Evolutionary conservation across 2,329 filamentous ascomycete genomes (phyloP), one percentile per base, ranked within the genome.

Genomic region (Emergomyces pasteurianus): DNA sequence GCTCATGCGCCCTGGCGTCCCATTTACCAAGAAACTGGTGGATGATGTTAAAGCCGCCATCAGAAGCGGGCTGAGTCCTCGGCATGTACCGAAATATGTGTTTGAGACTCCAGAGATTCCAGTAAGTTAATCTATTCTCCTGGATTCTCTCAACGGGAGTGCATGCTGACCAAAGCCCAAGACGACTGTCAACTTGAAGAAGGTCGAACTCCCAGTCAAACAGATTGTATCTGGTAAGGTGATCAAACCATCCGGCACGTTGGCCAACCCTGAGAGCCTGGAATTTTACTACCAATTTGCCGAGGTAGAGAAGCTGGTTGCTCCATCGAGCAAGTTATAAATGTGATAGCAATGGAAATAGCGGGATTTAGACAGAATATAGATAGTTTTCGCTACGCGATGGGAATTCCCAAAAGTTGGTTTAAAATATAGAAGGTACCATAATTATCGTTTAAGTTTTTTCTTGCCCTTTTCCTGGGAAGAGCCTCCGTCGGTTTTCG

Each of bases 71-170:
- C 74, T 86, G 68, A 89, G 86, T 49, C 85, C 86, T 70, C 77
- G 89, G 59, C 90, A 92, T 74, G 86, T 92, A 16, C 90, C 90
- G 1, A 86, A 79, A 70, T 90, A 86, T 70, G 80, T 94, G 23
- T 92, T 92, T 71, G 85, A 90, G 75, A 89, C 88, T 7, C 86
- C 85, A 21, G 89, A 89, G 66, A 91, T 94, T 70, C 90, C 89
- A 63, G 87, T 89, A 73, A 76, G 86, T 80, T 31, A 10, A 21
- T 23, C 10, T 46, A 47, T 34, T 55, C 59, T 16, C n/a, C 52
- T 53, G 49, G n/a, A 36, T 49, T 14, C 31, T 12, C 9, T 40
- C 7, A 31, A 10, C 7, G 18, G 21, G 40, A n/a, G 26, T 38
- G n/a, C 9, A 26, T 53, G 54, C 40, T 61, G 43, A 58, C 42